A percentile compares a stretch with the other conserved stretches of the same genome.
Evolutionary conservation across 2,329 filamentous ascomycete species (phyloP).

Genomic region (Didymella pinodella): DNA sequence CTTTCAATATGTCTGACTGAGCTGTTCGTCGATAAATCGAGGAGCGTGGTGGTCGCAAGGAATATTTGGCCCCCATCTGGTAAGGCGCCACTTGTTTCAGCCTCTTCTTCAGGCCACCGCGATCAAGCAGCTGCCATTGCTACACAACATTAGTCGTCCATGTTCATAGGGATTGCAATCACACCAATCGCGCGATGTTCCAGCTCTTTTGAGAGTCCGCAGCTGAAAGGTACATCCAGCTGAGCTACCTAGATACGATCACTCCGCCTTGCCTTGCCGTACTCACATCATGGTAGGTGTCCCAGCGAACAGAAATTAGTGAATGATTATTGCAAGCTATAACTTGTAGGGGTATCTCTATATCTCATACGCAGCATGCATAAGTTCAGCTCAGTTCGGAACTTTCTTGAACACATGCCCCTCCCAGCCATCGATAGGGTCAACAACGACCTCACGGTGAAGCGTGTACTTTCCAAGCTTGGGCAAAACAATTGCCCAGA

Average conservation of each 20-base stretch:
- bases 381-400: constrained; percentile 21
- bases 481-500: constrained; percentile 61
- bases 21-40: not conserved
- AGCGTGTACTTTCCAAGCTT: constrained; percentile 52
- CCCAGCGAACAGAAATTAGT: not conserved
- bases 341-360: constrained; percentile 8
- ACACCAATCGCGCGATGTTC: not conserved
- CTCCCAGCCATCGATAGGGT: constrained; percentile 51
- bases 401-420: constrained; percentile 48
- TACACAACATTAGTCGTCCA: not conserved
- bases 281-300: not conserved
- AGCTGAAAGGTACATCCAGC: not conserved
- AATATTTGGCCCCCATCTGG: constrained; percentile 1
- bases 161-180: not conserved
- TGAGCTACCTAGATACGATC: not conserved
- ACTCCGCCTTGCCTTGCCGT: not conserved
- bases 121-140: not conserved
- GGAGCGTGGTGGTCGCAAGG: not conserved
- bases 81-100: constrained; percentile 13
- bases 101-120: not conserved
- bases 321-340: not conserved
- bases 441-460: constrained; percentile 45
- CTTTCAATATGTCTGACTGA: not conserved
- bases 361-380: not conserved
- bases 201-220: not conserved